Conservation (phyloP, 2,329 filamentous ascomycete genomes). For the Sphaerulina vaccinii region DNA sequence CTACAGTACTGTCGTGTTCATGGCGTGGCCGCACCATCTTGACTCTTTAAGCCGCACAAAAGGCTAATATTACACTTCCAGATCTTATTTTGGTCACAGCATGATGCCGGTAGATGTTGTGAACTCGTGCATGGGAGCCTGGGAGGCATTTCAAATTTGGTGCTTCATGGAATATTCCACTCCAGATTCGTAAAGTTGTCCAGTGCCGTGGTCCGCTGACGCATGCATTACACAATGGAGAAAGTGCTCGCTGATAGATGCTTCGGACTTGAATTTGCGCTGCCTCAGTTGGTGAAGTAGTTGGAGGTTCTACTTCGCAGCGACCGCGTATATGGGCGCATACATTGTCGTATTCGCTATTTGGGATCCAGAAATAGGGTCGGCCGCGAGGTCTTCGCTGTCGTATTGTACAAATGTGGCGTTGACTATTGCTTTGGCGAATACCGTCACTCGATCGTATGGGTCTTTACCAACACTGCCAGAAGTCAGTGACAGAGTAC, state of each 20-base stretch:
- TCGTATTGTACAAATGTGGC: constrained; percentile 16
- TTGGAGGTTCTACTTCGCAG: not conserved
- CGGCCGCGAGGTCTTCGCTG: not conserved
- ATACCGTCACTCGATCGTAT: constrained; percentile 32
- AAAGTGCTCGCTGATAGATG: not conserved
- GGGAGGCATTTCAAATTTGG: too few species aligned
- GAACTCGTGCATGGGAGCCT: not conserved
- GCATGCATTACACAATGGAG: too few species aligned
- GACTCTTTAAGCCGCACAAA: not conserved
- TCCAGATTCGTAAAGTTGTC: not conserved
- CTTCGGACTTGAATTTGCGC: not conserved
- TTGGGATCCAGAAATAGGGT: constrained; percentile 19
- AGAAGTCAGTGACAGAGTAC: constrained; percentile 13
- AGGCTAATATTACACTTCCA: not conserved
- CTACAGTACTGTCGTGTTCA: not conserved
- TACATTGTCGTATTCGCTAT: constrained; percentile 11
- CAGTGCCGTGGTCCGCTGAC: not conserved
- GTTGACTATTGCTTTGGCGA: constrained; percentile 26
- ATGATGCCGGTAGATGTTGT: not conserved
- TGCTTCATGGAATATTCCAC: not conserved
- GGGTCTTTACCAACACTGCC: constrained; percentile 33
- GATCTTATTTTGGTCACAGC: not conserved
- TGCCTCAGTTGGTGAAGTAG: not conserved
- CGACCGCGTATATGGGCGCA: constrained; percentile 22
- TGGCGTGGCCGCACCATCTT: not conserved